Base-by-base conservation (phyloP, 768 basidiomycete genomes). In the Amanita polypyramis region DNA sequence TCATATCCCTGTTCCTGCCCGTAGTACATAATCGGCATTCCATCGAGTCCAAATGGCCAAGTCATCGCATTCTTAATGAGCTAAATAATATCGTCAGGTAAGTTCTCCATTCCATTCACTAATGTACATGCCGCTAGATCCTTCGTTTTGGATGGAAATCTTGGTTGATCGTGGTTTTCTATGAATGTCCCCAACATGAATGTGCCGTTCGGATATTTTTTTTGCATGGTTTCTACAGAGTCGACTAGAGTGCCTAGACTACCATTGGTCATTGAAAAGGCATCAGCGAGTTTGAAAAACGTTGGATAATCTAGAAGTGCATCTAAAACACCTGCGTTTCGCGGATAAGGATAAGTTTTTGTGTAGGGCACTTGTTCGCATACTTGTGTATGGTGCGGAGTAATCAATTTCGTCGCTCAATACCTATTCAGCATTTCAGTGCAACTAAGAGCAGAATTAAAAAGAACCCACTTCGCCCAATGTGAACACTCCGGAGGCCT, bases 1-100 rank as follows among this genome's bases (percentile, higher is more conserved):
- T 61, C 58, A 54, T 78, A 76, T n/a, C 72, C 67, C 62, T 84
- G 83, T 58, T 84, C 84, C 57, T 83, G 82, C 7, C 82, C 82
- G 51, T 82, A 82, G 58, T 85, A 85, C 33, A 82, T 60, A 49
- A 84, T 79, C 2, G 82, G 82, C 53, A 83, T 78, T 15, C 82
- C 80, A 50, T 85, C 83, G 37, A 74, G 70, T 66, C 80, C 72
- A 59, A 82, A 84, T 43, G 68, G 71, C 64, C 78, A 81, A 20
- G 72, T 63, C 70, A 84, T 74, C 19, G 78, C 78, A 57, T 83
- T 84, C 56, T 66, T 72, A 32, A 56, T 41, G 35, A 67, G 56
- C 61, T 64, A 32, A 15, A 12, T 23, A 10, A 5, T 12, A 2
- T 10, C 21, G 30, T 25, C 20, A 45, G 11, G 1, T 14, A 12